Evolutionary conservation across 2,329 filamentous ascomycete genomes (phyloP).

Genomic region (Stemphylium vesicarium): DNA sequence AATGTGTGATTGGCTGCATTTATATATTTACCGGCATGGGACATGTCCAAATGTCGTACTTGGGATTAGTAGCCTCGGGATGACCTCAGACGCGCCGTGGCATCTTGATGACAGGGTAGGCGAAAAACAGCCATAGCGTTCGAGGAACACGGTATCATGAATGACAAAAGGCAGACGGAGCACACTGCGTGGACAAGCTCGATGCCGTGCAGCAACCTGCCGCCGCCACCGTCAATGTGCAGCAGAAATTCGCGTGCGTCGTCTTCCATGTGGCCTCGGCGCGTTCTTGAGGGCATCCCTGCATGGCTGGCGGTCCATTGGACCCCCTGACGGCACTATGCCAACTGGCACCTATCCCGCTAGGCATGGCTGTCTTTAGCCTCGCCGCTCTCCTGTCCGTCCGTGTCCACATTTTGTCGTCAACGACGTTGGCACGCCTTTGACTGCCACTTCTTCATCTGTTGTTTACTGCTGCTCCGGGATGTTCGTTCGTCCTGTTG

Average conservation of each 20-base stretch:
- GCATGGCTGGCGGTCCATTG: not conserved
- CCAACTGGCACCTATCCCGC: constrained; percentile 11
- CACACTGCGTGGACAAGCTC: no score
- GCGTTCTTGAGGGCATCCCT: not conserved
- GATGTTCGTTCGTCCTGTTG: constrained; percentile 42
- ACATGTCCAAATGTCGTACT: not conserved
- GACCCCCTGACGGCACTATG: constrained; percentile 12
- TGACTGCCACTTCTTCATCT: constrained; percentile 27
- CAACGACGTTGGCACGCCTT: constrained; percentile 25
- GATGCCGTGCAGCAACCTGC: constrained; percentile 7
- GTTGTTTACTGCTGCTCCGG: constrained; percentile 36
- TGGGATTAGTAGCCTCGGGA: not conserved
- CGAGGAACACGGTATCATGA: not conserved
- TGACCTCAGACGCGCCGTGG: constrained; percentile 20
- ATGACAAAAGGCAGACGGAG: no score
- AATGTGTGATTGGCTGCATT: constrained; percentile 12
- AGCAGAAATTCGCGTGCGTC: constrained; percentile 7
- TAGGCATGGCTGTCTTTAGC: constrained; percentile 13
- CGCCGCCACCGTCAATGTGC: constrained; percentile 4
- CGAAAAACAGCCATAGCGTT: not conserved
- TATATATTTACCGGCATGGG: not conserved
- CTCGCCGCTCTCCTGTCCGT: constrained; percentile 18
- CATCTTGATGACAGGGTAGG: not conserved
- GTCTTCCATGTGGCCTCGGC: constrained; percentile 13
- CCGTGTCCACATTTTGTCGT: constrained; percentile 24